Base-by-base conservation (phyloP, 2,329 filamentous ascomycete species). In the Claviceps quebecensis region DNA sequence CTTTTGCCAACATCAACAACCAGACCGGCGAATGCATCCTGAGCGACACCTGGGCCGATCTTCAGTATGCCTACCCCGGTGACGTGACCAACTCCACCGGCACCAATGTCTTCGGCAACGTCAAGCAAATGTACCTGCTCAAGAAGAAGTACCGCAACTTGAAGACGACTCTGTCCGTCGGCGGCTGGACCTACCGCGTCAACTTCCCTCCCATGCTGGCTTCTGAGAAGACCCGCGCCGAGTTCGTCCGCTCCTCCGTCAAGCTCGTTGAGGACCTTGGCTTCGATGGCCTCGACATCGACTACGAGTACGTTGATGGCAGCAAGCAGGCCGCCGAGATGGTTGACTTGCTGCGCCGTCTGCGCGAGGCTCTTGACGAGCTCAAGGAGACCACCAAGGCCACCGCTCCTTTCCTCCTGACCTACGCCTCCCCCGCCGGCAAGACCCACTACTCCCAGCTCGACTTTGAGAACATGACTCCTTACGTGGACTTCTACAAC, bases 61-160 rank as follows among this genome's bases (percentile, higher is more conserved):
- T 72, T 0, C 72, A 88, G 49, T 87, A 83, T 60, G 82, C 81
- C 60, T 90, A 87, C 59, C 67, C 79, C 0, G 70, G 67, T 7
- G 86, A 91, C 62, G 6, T 16, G 5, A 57, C 78, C 1, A 74
- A 74, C 26, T 76, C 80, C 52, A 54, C 52, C 7, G 70, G 79
- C 5, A 78, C 70, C 52, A 89, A 91, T 61, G 78, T 81, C 49
- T 89, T 87, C 59, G 88, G 88, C 44, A 84, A 80, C 61, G 65
- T 88, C 56, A 90, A 89, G 68, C 86, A 91, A 62, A 70, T 94
- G 1, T 87, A 76, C 63, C 67, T 87, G 1, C 74, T 86, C 49
- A 94, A 94, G 72, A 83, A 88, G 67, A 69, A 74, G 57, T 79
- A 94, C 64, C 80, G 87, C 19, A 79, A 86, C 50, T 67, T 94